These are phyloP conservation scores for Penicillium paradoxum DNA, from an alignment of 495 filamentous ascomycete species.

Conservation along the genomic window DNA sequence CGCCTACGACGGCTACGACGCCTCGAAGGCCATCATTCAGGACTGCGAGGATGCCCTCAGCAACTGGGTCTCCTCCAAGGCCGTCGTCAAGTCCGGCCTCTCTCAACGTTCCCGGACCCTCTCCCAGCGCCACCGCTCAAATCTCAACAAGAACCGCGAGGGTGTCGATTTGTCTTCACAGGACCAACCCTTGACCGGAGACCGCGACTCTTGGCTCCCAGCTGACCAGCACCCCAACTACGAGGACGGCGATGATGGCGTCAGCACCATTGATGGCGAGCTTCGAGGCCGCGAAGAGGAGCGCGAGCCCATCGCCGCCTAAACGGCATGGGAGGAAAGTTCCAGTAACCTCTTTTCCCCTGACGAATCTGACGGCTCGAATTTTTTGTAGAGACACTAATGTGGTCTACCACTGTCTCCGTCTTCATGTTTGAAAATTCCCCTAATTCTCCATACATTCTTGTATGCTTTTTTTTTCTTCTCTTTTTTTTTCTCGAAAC, in stretches of 20 bases:
- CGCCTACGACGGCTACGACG: constrained; percentile 97
- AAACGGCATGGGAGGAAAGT: constrained; percentile 1
- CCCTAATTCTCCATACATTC: neutral
- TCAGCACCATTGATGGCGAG: constrained; percentile 49
- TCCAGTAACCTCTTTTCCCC: neutral
- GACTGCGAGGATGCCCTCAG: constrained; percentile 96
- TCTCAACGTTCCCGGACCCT: constrained; percentile 80
- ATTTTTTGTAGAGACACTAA: neutral
- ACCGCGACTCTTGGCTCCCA: constrained; percentile 86
- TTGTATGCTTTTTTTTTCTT: neutral
- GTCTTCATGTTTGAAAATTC: neutral
- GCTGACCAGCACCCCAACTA: constrained; percentile 70
- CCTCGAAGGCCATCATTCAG: constrained; percentile 98
- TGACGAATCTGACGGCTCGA: constrained; percentile 18
- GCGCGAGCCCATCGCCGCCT: constrained; percentile 37
- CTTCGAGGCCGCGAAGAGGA: constrained; percentile 59
- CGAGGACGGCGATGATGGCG: constrained; percentile 55
- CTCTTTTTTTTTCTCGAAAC: neutral
- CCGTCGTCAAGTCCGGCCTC: constrained; percentile 77
- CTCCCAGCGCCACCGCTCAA: constrained; percentile 74
- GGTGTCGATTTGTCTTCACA: constrained; percentile 78
- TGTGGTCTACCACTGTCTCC: neutral
- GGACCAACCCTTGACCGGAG: constrained; percentile 70
- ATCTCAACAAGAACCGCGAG: constrained; percentile 51
- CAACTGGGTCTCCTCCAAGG: constrained; percentile 91